Evolutionary conservation across 1,284 basidiomycete genomes (phyloP).

Genomic region (Austroboletus niveus): DNA sequence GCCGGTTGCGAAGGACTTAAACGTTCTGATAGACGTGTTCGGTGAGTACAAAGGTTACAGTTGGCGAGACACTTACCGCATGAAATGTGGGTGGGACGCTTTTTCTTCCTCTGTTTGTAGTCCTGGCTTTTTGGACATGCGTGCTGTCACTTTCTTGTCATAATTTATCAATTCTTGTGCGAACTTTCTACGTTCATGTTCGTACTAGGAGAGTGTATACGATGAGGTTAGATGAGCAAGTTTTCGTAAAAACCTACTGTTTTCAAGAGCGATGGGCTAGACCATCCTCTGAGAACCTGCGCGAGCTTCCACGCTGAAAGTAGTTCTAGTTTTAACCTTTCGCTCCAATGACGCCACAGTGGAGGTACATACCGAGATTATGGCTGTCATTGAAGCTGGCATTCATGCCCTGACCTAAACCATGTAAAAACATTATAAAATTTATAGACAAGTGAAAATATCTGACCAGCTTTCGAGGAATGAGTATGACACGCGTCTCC

Average conservation of each 20-base stretch:
- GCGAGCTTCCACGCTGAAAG: conserved; percentile 65
- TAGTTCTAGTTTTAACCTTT: too few species aligned
- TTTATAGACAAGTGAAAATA: neutral
- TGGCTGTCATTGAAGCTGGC: neutral
- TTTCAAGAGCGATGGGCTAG: conserved; percentile 59
- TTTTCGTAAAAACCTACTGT: conserved; percentile 44
- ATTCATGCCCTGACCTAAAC: conserved; percentile 52
- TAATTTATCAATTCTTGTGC: conserved; percentile 79
- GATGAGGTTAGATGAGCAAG: neutral
- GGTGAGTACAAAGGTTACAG: neutral
- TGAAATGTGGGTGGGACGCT: conserved; percentile 62
- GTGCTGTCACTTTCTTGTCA: conserved; percentile 70
- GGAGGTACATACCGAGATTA: neutral
- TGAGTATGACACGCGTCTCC: conserved; percentile 84
- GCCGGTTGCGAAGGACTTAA: neutral
- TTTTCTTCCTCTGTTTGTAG: conserved; percentile 55
- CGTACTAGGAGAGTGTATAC: conserved; percentile 42
- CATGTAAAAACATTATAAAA: neutral
- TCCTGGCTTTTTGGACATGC: conserved; percentile 77
- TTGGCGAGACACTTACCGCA: conserved; percentile 41
- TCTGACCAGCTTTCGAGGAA: conserved; percentile 66
- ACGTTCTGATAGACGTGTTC: neutral
- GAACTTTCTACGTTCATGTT: conserved; percentile 67
- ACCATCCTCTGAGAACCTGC: conserved; percentile 71
- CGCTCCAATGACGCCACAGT: neutral